Evolutionary conservation across 495 filamentous ascomycete genomes (phyloP).

Genomic region (Echria macrotheca): DNA sequence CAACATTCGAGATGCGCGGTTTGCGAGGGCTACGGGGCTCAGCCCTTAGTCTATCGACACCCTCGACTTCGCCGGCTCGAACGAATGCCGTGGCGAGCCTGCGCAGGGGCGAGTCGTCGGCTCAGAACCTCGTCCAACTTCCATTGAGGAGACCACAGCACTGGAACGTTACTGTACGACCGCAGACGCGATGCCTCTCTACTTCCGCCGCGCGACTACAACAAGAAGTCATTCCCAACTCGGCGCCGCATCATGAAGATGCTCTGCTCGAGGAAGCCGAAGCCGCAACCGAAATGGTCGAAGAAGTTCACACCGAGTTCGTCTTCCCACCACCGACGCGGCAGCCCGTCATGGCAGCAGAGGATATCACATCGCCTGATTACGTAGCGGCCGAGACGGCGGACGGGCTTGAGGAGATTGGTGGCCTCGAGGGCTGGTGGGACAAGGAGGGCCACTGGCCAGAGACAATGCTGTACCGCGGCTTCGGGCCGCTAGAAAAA

Average conservation of each 20-base stretch:
- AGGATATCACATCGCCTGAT: slow-evolving; percentile 29
- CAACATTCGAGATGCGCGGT: slow-evolving; percentile 25
- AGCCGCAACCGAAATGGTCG: neutral
- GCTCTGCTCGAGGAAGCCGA: slow-evolving; percentile 8
- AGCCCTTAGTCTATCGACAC: slow-evolving; percentile 17
- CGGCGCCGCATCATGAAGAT: too few species aligned
- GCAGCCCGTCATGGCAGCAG: slow-evolving; percentile 9
- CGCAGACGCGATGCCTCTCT: slow-evolving; percentile 21
- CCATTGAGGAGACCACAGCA: slow-evolving; percentile 2
- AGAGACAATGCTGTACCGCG: slow-evolving; percentile 28
- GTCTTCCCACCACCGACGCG: slow-evolving; percentile 17
- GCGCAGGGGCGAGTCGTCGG: slow-evolving; percentile 6
- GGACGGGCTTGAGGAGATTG: slow-evolving; percentile 54
- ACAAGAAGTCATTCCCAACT: neutral
- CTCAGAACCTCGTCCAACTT: slow-evolving; percentile 6
- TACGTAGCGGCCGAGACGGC: slow-evolving; percentile 57
- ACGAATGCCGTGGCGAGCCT: slow-evolving; percentile 11
- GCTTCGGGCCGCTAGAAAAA: slow-evolving; percentile 35
- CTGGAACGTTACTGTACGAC: slow-evolving; percentile 11
- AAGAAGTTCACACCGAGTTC: slow-evolving; percentile 14
- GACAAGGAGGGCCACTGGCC: slow-evolving; percentile 39
- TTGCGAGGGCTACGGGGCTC: slow-evolving; percentile 24
- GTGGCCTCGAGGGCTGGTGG: slow-evolving; percentile 48
- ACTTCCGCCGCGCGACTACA: neutral
- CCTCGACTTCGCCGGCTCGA: slow-evolving; percentile 17